A percentile compares a stretch with the other conserved stretches of the same genome.
Conservation (phyloP, 768 basidiomycete genomes). For the Dentipellis sp. region DNA sequence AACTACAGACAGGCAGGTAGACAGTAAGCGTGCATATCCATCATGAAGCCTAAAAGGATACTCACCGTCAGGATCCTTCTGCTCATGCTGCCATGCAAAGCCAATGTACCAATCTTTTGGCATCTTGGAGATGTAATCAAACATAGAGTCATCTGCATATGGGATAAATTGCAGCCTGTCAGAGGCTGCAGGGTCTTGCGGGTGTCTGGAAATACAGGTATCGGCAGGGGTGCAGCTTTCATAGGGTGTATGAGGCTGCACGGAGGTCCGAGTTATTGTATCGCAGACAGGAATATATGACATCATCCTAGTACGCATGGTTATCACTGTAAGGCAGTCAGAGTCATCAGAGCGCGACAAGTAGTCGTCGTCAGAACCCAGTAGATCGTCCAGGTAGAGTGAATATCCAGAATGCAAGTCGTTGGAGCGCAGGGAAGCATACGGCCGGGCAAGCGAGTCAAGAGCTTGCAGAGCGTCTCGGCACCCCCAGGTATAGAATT, state of each 20-base stretch:
- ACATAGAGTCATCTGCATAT: conserved; percentile 49
- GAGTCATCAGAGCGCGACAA: neutral
- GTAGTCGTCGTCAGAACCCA: neutral
- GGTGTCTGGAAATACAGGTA: conserved; percentile 31
- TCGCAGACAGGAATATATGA: too few species aligned
- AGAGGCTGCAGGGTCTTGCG: conserved; percentile 27
- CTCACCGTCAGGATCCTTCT: conserved; percentile 42
- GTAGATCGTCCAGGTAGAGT: too few species aligned
- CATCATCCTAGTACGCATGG: too few species aligned
- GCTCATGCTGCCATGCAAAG: conserved; percentile 36
- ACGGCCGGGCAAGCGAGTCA: conserved; percentile 5
- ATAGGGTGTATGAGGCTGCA: conserved; percentile 30
- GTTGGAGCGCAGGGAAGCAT: neutral
- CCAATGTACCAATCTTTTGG: conserved; percentile 34
- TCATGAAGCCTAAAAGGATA: neutral
- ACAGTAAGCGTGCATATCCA: too few species aligned
- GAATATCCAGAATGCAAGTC: neutral
- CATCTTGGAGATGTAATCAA: conserved; percentile 32
- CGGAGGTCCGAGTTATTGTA: too few species aligned
- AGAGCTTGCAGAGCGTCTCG: conserved; percentile 12
- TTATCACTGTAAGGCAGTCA: too few species aligned
- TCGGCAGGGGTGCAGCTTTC: conserved; percentile 45
- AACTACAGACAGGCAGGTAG: conserved; percentile 15
- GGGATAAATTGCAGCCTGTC: conserved; percentile 51
- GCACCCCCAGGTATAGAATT: conserved; percentile 20